These are phyloP conservation scores for Trametes pubescens DNA, from an alignment of 1,284 basidiomycete genomes.

Conservation along the genomic window DNA sequence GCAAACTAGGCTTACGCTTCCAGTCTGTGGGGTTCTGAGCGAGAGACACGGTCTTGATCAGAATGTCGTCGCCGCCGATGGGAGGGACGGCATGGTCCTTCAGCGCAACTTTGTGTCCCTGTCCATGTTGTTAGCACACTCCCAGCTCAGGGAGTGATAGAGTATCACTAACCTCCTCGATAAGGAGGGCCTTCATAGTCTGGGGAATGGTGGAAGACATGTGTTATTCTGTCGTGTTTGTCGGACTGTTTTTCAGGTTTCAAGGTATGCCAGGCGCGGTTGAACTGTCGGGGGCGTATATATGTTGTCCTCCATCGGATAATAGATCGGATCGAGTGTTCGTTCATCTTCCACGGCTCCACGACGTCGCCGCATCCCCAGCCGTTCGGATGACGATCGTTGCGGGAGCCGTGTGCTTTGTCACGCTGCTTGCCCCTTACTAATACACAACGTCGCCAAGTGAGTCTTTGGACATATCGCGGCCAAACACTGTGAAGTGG, in stretches of 20 bases:
- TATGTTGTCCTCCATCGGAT: no score
- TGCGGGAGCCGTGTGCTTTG: no score
- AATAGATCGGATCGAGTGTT: no score
- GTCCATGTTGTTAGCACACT: background rate
- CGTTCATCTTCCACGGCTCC: no score
- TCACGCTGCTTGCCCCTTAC: no score
- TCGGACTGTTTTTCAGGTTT: background rate
- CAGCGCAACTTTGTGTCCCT: slow-evolving; percentile 21
- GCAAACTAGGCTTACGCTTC: slow-evolving; percentile 32
- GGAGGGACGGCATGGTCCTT: slow-evolving; percentile 38
- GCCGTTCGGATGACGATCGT: no score
- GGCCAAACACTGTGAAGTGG: no score
- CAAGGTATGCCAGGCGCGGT: no score
- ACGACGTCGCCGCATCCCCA: no score
- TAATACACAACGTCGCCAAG: no score
- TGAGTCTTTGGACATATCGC: no score
- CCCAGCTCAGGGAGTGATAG: background rate
- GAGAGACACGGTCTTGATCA: slow-evolving; percentile 37
- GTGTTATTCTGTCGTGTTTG: background rate
- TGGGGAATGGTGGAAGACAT: slow-evolving; percentile 17
- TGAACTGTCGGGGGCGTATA: no score
- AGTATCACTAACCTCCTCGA: slow-evolving; percentile 15
- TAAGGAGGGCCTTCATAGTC: slow-evolving; percentile 21
- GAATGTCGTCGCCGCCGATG: slow-evolving; percentile 38
- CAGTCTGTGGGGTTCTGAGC: slow-evolving; percentile 44